A percentile compares a stretch with the other conserved stretches of the same genome.
phyloP scores from a whole-genome alignment of 2,329 filamentous ascomycete species.

The Plectosphaerella sp. region DNA sequence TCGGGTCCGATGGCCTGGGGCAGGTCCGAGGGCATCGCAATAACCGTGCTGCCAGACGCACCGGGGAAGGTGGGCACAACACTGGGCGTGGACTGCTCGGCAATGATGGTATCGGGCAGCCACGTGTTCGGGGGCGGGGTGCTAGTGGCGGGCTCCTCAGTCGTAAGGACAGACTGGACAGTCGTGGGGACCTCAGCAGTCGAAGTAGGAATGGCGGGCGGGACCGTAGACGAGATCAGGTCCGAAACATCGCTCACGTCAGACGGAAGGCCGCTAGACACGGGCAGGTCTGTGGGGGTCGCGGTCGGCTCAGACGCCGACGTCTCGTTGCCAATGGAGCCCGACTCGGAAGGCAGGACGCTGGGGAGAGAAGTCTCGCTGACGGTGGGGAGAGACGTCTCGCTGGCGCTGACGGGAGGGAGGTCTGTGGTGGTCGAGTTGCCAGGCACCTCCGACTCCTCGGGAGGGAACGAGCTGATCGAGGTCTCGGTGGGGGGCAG shows the following conservation, averaged over 20 bases:
- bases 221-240: background rate
- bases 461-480: constrained; percentile 5
- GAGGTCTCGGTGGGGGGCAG: constrained; percentile 6
- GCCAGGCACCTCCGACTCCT: constrained; percentile 1
- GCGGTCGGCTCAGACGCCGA: constrained; percentile 1
- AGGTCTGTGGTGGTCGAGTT: constrained; percentile 4
- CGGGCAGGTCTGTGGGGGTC: background rate
- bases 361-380: constrained; percentile 2
- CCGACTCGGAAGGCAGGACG: background rate
- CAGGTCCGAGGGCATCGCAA: constrained; percentile 59
- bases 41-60: constrained; percentile 36
- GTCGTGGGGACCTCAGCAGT: constrained; percentile 10
- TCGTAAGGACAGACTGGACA: constrained; percentile 23
- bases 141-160: constrained; percentile 36
- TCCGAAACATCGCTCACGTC: constrained; percentile 3
- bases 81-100: constrained; percentile 41
- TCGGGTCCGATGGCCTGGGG: constrained; percentile 74
- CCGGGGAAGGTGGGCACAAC: constrained; percentile 30
- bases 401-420: background rate
- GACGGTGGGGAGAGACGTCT: constrained; percentile 1
- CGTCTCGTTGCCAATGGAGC: constrained; percentile 6
- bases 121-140: constrained; percentile 39
- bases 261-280: background rate
- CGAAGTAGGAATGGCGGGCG: constrained; percentile 4
- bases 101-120: constrained; percentile 58